Evolutionary conservation across 805 yeast species (phyloP), one percentile per base, ranked within the genome.

Genomic region (Priceomyces medius): DNA sequence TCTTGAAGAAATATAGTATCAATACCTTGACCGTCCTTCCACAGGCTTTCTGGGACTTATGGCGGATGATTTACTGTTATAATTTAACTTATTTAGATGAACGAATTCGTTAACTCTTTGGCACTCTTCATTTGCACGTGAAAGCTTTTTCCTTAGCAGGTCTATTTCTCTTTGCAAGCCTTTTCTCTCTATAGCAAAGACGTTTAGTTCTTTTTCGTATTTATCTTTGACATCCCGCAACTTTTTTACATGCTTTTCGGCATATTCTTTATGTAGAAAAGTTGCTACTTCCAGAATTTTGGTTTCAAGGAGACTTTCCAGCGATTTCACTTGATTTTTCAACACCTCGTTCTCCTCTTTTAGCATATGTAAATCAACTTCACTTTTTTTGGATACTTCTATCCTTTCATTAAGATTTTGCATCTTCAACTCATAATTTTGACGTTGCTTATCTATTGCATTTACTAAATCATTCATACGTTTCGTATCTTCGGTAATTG

Each of bases 201-300:
- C 71, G 63, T 70, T 46, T 69, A 64, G 53, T 70, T 76, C 46
- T 20, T 45, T 37, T 29, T 58, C 62, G 41, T 49, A 61, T 27
- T 48, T 53, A 18, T 47, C 47, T 41, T 59, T 83, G 53, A 82
- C 64, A 23, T 79, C 74, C 10, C 73, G 72, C 7, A 86, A 84
- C 58, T 86, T 86, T 39, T 77, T 76, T 46, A 82, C 87, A 54
- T 87, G 95, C 55, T 87, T 86, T 37, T 83, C 80, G 2, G 88
- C 78, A 54, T 86, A 86, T 55, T 83, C 89, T 28, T 77, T 71
- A 53, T 85, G 85, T 8, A 86, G 65, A 50, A 82, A 87, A 44
- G 80, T 82, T 0, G 90, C 86, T 35, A 85, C 62, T 46, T 79
- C 76, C 46, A 80, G 79, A 28, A 83, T 61, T 52, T 78, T 75